phyloP scores from a whole-genome alignment of 2,329 filamentous ascomycete species.

The Epichloe bromicola region DNA sequence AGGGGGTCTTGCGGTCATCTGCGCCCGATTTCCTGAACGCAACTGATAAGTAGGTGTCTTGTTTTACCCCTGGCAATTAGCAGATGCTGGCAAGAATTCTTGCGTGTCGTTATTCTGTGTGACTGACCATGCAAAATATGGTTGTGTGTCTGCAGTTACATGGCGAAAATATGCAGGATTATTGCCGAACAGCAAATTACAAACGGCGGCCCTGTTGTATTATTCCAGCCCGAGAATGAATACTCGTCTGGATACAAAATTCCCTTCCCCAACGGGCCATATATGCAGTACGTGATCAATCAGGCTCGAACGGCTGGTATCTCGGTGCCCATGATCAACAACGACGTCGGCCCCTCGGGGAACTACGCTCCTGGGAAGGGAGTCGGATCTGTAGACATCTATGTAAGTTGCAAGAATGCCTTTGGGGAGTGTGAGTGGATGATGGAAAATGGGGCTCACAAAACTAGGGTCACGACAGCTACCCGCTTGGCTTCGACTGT shows the following conservation, averaged over 20 bases:
- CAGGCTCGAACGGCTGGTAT: conserved; percentile 57
- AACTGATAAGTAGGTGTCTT: conserved; percentile 44
- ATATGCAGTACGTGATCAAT: conserved; percentile 58
- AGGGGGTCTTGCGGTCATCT: conserved; percentile 49
- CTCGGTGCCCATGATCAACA: conserved; percentile 61
- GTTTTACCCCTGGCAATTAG: neutral
- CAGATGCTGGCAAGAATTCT: neutral
- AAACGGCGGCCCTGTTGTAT: conserved; percentile 66
- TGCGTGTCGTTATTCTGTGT: neutral
- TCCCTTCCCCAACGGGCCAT: conserved; percentile 50
- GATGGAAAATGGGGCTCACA: conserved; percentile 1
- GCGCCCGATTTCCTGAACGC: conserved; percentile 49
- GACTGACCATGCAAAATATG: neutral
- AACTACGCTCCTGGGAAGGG: conserved; percentile 52
- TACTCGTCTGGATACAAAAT: conserved; percentile 43
- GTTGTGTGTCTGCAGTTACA: conserved; percentile 32
- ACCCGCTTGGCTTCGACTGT: conserved; percentile 33
- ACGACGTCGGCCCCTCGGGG: conserved; percentile 51
- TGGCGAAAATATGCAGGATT: conserved; percentile 45
- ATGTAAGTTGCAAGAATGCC: conserved; percentile 20
- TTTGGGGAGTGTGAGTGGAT: neutral
- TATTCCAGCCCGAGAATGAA: conserved; percentile 74
- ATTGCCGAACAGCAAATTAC: conserved; percentile 71
- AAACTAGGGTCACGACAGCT: conserved; percentile 20
- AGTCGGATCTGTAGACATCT: conserved; percentile 42